Evolutionary conservation across 129 eudicot genomes (phyloP), one percentile per base, ranked within the genome.

Genomic region (Pseudognaphalium luteoalbum): DNA sequence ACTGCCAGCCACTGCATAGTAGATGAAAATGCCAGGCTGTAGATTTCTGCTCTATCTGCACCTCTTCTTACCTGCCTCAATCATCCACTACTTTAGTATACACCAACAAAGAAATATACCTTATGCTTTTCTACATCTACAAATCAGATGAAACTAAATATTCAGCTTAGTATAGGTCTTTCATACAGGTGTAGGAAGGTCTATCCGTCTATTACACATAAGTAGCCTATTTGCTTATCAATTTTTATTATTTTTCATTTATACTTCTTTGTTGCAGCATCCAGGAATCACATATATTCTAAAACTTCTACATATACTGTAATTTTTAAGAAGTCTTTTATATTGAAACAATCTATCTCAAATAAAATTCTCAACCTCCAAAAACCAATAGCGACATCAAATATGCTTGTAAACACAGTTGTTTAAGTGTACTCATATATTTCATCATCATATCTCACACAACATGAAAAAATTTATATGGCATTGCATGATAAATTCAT

Each of bases 31-130:
- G 98, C 95, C 75, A 93, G 78, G 76, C 97, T 88, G 70, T 93
- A 85, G 59, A 90, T 93, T 77, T 90, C 98, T 70, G 98, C 98
- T 83, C 97, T 88, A 75, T 93, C 97, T 68, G 95, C 97, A 71
- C 98, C 98, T 80, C 98, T 84, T 80, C 98, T 86, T 65, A 93
- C 96, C 98, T 93, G 85, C 75, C 74, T 52, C 62, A 79, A 10
- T 28, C 44, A 81, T 50, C 73, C 20, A 11, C 15, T 21, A 25
- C 66, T 84, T 67, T 50, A 35, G 63, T 72, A 64, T 33, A 62
- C 28, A 25, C 51, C 59, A 71, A 70, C 5, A 57, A 70, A 4
- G 42, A 61, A 44, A 30, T 34, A 20, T 14, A 71, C 39, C 52
- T 33, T 61, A 41, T 57, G 65, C 22, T 66, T 21, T 29, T 52